Conservation (phyloP, 768 basidiomycete species). For the Tricholoma terreum region DNA sequence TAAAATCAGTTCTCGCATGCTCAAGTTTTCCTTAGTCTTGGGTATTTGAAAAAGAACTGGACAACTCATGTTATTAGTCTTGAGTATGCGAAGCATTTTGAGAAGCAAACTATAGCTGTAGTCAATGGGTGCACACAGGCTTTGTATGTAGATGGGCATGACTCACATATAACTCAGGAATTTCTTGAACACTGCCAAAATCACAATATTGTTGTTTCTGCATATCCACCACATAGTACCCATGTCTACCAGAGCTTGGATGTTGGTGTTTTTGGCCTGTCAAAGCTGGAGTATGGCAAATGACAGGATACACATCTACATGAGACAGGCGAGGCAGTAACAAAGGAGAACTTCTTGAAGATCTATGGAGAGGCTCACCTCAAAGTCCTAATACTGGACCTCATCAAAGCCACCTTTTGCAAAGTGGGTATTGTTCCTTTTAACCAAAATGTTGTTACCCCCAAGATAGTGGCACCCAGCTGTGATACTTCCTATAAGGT, state of each 20-base stretch:
- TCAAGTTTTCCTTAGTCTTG: conserved; percentile 18
- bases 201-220: conserved; percentile 36
- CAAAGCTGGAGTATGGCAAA: conserved; percentile 24
- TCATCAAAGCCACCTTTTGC: conserved; percentile 34
- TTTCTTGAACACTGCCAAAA: conserved; percentile 30
- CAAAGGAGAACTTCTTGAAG: conserved; percentile 35
- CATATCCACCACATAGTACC: conserved; percentile 38
- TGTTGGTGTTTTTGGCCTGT: conserved; percentile 36
- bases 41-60: conserved; percentile 28
- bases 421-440: conserved; percentile 39
- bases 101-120: conserved; percentile 30
- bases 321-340: conserved; percentile 18
- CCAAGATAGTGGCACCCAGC: conserved; percentile 34
- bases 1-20: neutral
- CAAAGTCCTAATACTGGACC: conserved; percentile 26
- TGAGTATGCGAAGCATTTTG: conserved; percentile 27
- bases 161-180: conserved; percentile 31
- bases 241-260: conserved; percentile 43
- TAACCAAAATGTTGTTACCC: conserved; percentile 29
- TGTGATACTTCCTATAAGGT: conserved; percentile 20
- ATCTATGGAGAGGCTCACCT: too few species aligned
- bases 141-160: conserved; percentile 40
- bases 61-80: conserved; percentile 20
- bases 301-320: conserved; percentile 11
- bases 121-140: conserved; percentile 25